These are phyloP conservation scores for Ophiognomonia clavigignenti-juglandacearum DNA, from an alignment of 2,329 filamentous ascomycete genomes.

Conservation along the genomic window DNA sequence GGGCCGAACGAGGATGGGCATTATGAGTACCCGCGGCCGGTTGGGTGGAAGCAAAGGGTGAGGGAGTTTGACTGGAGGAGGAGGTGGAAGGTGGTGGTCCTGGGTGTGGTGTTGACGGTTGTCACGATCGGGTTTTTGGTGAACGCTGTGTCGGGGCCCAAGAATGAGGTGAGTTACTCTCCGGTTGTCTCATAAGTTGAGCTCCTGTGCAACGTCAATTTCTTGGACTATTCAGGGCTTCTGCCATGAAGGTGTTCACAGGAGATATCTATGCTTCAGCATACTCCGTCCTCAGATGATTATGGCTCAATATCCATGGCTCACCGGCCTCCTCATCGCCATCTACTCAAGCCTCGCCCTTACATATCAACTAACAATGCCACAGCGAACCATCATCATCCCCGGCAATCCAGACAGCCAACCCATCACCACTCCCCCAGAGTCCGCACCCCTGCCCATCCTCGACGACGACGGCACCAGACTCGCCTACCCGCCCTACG, in stretches of 20 bases:
- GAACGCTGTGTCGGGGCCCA: conserved; percentile 21
- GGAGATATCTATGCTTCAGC: too few relatives aligned
- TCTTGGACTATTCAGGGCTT: too few relatives aligned
- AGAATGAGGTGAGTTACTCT: conserved; percentile 22
- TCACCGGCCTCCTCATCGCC: background rate
- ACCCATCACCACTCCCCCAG: background rate
- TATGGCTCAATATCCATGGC: too few relatives aligned
- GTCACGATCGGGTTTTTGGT: conserved; percentile 27
- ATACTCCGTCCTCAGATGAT: too few relatives aligned
- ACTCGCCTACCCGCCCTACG: conserved; percentile 23
- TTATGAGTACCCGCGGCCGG: background rate
- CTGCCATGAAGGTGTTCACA: too few relatives aligned
- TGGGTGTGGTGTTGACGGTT: conserved; percentile 26
- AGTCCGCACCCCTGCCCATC: background rate
- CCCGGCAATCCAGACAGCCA: conserved; percentile 5
- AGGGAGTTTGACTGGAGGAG: conserved; percentile 21
- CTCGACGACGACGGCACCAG: conserved; percentile 17
- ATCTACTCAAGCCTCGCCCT: background rate
- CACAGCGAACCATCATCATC: conserved; percentile 2
- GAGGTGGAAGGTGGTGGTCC: conserved; percentile 19
- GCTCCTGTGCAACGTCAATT: too few relatives aligned
- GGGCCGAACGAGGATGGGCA: conserved; percentile 11
- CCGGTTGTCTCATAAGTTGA: too few relatives aligned
- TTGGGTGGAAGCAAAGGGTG: conserved; percentile 22
- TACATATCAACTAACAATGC: conserved; percentile 4